phyloP scores from a whole-genome alignment of 768 basidiomycete species.

The Porpolomopsis calyptriformis region DNA sequence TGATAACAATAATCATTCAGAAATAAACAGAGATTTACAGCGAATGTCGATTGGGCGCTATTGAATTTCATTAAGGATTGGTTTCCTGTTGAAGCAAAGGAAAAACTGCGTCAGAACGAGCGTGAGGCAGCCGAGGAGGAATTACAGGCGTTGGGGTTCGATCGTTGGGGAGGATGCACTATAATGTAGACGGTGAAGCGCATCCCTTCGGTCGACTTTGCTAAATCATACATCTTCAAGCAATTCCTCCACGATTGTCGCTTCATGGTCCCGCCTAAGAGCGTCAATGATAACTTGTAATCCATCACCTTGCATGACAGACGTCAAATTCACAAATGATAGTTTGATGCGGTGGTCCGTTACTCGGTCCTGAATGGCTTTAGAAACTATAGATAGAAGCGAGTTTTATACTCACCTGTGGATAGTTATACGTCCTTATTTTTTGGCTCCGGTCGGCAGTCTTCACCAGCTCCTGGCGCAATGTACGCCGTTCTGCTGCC shows the following conservation, averaged over 20 bases:
- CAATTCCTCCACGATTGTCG: conserved; percentile 44
- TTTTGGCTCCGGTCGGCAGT: conserved; percentile 87
- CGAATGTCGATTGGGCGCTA: conserved; percentile 69
- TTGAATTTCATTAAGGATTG: conserved; percentile 84
- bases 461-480: conserved; percentile 63
- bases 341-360: conserved; percentile 87
- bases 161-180: conserved; percentile 30
- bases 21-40: conserved; percentile 23
- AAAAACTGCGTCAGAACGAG: conserved; percentile 67
- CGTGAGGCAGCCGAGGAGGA: conserved; percentile 64
- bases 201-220: not conserved
- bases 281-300: conserved; percentile 48
- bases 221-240: conserved; percentile 17
- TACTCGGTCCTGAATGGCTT: conserved; percentile 58
- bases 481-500: conserved; percentile 56
- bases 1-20: conserved; percentile 1
- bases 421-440: conserved; percentile 90
- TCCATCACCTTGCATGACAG: conserved; percentile 58
- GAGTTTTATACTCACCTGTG: conserved; percentile 43
- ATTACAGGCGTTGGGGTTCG: conserved; percentile 51
- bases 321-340: conserved; percentile 54
- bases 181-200: not conserved
- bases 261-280: conserved; percentile 45
- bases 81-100: conserved; percentile 77
- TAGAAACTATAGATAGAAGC: not conserved